Percentiles rank a stretch among this genome's conserved stretches.
These are phyloP conservation scores for Trametes hirsuta DNA, from an alignment of 1,284 basidiomycete genomes.

Conservation along the genomic window DNA sequence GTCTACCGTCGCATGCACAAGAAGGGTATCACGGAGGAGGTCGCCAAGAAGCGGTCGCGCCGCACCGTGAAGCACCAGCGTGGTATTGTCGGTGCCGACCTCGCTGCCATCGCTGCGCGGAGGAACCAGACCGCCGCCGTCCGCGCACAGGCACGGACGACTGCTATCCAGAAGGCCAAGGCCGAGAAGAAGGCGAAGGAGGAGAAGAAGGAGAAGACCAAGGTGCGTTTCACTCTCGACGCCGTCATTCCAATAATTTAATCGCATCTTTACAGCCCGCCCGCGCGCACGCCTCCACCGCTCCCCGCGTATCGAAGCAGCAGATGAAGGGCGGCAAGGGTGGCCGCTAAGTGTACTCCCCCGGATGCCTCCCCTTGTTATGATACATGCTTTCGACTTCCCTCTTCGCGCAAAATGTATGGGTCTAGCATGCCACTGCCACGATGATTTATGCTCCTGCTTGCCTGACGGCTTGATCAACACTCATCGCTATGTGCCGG, in stretches of 20 bases:
- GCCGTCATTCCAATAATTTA: not conserved
- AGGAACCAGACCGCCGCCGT: constrained; percentile 91
- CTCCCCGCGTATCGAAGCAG: constrained; percentile 93
- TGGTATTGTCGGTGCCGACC: constrained; percentile 96
- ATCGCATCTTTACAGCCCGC: constrained; percentile 11
- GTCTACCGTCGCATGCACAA: constrained; percentile 99
- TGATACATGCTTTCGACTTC: constrained; percentile 31
- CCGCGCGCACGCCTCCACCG: constrained; percentile 52
- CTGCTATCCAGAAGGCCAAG: constrained; percentile 92
- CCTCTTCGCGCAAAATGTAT: constrained; percentile 35
- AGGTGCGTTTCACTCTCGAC: constrained; percentile 51
- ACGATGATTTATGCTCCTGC: constrained; percentile 19
- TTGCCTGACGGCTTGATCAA: constrained; percentile 4
- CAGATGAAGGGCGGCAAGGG: constrained; percentile 91
- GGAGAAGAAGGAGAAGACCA: constrained; percentile 81
- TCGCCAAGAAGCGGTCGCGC: constrained; percentile 98
- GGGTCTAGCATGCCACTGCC: constrained; percentile 32
- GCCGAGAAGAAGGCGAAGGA: constrained; percentile 96
- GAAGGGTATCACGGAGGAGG: constrained; percentile 99
- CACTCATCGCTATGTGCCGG: not conserved
- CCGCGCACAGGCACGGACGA: constrained; percentile 79
- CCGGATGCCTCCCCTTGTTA: constrained; percentile 25
- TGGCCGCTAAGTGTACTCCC: constrained; percentile 52
- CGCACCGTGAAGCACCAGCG: constrained; percentile 98
- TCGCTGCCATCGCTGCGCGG: constrained; percentile 88